A percentile compares a stretch with the other conserved stretches of the same genome.
Evolutionary conservation across 176 grass and related monocot species (phyloP).

Genomic region (Hsuehochloa calcarea): DNA sequence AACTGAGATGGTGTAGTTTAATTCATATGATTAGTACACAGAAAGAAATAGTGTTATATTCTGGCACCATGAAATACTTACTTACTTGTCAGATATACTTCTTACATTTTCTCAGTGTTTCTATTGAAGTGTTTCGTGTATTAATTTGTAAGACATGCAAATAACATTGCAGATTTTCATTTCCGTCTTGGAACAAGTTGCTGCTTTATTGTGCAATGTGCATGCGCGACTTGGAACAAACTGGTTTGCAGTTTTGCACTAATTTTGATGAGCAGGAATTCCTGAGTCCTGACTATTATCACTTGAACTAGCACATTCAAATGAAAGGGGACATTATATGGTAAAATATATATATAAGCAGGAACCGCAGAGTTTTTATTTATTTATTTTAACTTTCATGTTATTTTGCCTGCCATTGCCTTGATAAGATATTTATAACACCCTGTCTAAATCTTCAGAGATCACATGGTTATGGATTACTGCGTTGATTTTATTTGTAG

Average conservation of each 20-base stretch:
- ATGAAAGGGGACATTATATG: neutral
- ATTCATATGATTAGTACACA: neutral
- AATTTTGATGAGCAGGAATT: neutral
- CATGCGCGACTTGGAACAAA: neutral
- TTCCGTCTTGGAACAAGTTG: neutral
- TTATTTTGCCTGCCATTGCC: neutral
- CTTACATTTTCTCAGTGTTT: neutral
- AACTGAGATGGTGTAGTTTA: neutral
- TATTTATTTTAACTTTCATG: neutral
- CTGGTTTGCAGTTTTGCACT: neutral
- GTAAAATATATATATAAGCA: neutral
- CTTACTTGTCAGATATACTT: neutral
- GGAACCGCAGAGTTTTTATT: neutral
- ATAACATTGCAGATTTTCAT: constrained; percentile 18
- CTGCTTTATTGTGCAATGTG: neutral
- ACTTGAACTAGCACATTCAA: neutral
- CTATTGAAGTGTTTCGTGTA: neutral
- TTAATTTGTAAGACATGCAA: neutral
- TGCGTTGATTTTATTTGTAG: neutral
- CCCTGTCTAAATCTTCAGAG: constrained; percentile 6
- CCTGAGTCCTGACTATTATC: neutral
- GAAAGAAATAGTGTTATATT: neutral
- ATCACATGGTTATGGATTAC: constrained; percentile 6
- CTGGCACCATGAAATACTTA: neutral
- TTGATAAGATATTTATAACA: neutral